Evolutionary conservation across 2,329 filamentous ascomycete genomes (phyloP).

Genomic region (Verticillium albo-atrum): DNA sequence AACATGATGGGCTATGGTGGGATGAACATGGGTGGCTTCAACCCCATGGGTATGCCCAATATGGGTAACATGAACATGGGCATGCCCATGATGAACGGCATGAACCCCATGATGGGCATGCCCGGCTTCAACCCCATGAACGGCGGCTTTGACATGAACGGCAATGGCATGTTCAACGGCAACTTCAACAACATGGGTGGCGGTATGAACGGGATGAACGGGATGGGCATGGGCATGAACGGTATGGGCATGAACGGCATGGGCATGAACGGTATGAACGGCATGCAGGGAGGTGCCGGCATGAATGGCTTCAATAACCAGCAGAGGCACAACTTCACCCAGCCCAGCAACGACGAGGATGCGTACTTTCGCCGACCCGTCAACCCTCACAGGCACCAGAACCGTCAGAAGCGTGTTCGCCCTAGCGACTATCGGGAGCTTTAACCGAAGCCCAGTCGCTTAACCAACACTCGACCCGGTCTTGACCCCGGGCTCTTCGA

Average conservation of each 20-base stretch:
- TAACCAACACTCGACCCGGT: not conserved
- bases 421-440: conserved; percentile 91
- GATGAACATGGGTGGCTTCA: conserved; percentile 20
- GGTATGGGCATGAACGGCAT: conserved; percentile 25
- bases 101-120: conserved; percentile 23
- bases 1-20: conserved; percentile 18
- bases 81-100: conserved; percentile 16
- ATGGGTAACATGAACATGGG: conserved; percentile 14
- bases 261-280: conserved; percentile 33
- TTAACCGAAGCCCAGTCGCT: conserved; percentile 32
- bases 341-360: conserved; percentile 69
- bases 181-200: conserved; percentile 21
- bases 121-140: conserved; percentile 24
- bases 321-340: conserved; percentile 32
- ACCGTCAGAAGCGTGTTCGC: conserved; percentile 71
- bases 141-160: conserved; percentile 26
- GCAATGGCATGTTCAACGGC: conserved; percentile 24
- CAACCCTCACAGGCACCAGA: conserved; percentile 87
- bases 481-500: not conserved
- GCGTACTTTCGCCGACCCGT: conserved; percentile 95
- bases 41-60: conserved; percentile 27
- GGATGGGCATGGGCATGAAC: conserved; percentile 27
- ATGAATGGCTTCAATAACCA: conserved; percentile 19
- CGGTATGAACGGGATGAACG: conserved; percentile 30
- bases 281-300: conserved; percentile 21